These are phyloP conservation scores for Prunus armeniaca DNA, from an alignment of 306 rosid species.

Conservation along the genomic window DNA sequence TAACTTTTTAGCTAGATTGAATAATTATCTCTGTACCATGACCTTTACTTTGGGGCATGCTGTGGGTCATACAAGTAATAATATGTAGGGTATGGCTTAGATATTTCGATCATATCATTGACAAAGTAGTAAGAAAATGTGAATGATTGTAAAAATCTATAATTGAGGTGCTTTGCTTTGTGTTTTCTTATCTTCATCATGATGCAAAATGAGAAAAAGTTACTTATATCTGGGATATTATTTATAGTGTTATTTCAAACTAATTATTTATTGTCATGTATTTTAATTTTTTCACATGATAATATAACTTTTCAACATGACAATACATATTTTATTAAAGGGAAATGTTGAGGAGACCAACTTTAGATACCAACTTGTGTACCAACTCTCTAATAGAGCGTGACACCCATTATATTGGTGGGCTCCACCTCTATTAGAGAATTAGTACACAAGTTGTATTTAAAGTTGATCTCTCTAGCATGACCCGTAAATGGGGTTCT, in stretches of 20 bases:
- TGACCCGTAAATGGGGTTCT: too few species aligned
- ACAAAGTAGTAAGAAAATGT: background rate
- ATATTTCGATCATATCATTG: background rate
- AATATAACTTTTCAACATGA: rapidly evolving
- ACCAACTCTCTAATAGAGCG: too few species aligned
- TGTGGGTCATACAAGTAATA: background rate
- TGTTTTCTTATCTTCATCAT: background rate
- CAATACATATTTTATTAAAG: too few species aligned
- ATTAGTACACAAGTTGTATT: too few species aligned
- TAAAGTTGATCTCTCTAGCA: too few species aligned
- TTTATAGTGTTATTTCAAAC: rapidly evolving
- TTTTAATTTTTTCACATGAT: rapidly evolving
- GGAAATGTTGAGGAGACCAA: too few species aligned
- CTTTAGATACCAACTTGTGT: too few species aligned
- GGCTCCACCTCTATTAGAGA: too few species aligned
- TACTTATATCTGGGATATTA: too few species aligned
- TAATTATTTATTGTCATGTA: too few species aligned
- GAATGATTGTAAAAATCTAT: background rate
- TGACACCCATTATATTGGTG: too few species aligned
- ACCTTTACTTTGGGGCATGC: background rate
- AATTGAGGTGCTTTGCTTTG: background rate
- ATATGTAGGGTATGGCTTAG: background rate
- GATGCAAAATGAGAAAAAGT: background rate
- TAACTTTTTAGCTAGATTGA: background rate
- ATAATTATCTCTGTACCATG: background rate